A percentile compares a stretch with the other conserved stretches of the same genome.
Evolutionary conservation across 257 asterid species (phyloP).

Genomic region (Salvia rosmarinus): DNA sequence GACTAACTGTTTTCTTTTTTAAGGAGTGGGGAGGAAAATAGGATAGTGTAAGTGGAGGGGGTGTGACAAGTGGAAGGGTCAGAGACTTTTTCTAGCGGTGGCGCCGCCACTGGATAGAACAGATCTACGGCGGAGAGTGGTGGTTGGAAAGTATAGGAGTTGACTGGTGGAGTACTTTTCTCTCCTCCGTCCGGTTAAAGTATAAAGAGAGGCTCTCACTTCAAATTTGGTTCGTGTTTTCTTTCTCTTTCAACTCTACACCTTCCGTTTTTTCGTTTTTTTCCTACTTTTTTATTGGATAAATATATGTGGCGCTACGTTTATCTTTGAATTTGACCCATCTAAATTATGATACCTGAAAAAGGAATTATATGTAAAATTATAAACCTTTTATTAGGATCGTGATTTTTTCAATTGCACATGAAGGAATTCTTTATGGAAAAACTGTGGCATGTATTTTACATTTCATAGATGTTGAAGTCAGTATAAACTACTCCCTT

Average conservation of each 20-base stretch:
- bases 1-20: constrained; percentile 50
- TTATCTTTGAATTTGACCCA: too few species aligned
- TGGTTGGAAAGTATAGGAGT: constrained; percentile 29
- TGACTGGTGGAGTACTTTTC: constrained; percentile 60
- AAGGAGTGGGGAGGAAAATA: constrained; percentile 55
- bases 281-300: not conserved
- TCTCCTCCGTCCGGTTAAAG: constrained; percentile 51
- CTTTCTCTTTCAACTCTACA: not conserved
- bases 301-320: not conserved
- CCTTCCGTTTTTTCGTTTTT: not conserved
- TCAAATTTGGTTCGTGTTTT: not conserved
- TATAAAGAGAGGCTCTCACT: constrained; percentile 18
- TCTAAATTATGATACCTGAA: too few species aligned
- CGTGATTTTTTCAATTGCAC: too few species aligned
- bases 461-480: too few species aligned
- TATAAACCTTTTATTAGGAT: too few species aligned
- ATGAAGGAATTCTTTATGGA: too few species aligned
- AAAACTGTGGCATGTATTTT: too few species aligned
- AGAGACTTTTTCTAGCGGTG: constrained; percentile 51
- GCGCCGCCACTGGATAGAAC: constrained; percentile 50
- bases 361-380: too few species aligned
- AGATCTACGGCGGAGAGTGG: constrained; percentile 41
- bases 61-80: constrained; percentile 71
- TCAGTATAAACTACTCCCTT: too few species aligned
- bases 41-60: constrained; percentile 50